Percentiles rank a stretch among this genome's conserved stretches.
These are phyloP conservation scores for Nannochloris sp. DNA, from an alignment of 139 green algal species.

Conservation along the genomic window DNA sequence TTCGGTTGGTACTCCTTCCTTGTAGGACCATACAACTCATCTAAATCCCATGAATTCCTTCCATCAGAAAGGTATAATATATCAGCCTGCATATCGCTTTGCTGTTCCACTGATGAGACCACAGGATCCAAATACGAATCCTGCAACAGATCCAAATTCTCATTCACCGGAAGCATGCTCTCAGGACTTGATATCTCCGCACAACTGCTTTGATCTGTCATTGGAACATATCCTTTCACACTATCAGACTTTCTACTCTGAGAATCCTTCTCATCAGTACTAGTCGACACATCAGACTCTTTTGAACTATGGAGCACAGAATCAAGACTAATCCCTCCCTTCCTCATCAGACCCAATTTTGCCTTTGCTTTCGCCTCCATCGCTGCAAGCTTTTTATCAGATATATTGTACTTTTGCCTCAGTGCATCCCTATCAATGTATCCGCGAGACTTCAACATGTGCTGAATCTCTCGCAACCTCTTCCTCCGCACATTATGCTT, in stretches of 20 bases:
- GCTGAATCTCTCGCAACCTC: constrained; percentile 26
- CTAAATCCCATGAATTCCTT: constrained; percentile 16
- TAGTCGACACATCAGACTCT: background rate
- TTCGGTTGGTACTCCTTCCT: background rate
- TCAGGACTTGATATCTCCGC: background rate
- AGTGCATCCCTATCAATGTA: constrained; percentile 16
- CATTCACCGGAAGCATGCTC: background rate
- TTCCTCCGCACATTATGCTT: constrained; percentile 54
- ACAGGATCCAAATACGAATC: constrained; percentile 21
- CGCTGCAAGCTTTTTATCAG: constrained; percentile 18
- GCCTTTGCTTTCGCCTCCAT: constrained; percentile 1
- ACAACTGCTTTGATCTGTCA: background rate
- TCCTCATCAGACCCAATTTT: background rate
- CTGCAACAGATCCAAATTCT: constrained; percentile 17
- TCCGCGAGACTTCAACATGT: constrained; percentile 22
- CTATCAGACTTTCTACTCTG: background rate
- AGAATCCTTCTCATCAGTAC: constrained; percentile 2
- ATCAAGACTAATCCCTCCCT: background rate
- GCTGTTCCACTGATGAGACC: background rate
- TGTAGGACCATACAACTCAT: constrained; percentile 16
- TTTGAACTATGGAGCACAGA: background rate
- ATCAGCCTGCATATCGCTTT: background rate
- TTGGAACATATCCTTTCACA: too few relatives aligned
- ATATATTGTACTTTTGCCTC: constrained; percentile 17
- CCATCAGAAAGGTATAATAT: background rate